These are phyloP conservation scores for Aurifilum marmelostoma DNA, from an alignment of 2,329 filamentous ascomycete species.

Conservation along the genomic window DNA sequence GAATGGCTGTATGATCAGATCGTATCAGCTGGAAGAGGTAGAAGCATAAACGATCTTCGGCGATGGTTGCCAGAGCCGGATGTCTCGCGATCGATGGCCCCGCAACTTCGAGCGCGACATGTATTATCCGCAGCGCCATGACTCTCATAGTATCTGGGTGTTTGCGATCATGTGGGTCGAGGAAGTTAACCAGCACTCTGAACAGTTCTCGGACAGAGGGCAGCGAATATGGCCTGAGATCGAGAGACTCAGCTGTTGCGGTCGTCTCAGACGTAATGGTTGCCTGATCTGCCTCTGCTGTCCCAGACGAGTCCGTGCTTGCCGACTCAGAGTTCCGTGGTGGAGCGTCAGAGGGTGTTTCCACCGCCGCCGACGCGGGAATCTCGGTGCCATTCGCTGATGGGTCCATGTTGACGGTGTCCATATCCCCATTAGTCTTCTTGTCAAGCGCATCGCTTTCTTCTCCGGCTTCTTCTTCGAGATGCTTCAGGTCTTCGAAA, in stretches of 20 bases:
- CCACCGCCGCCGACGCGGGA: conserved; percentile 30
- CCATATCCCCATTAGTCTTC: conserved; percentile 68
- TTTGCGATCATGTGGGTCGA: conserved; percentile 90
- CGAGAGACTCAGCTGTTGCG: conserved; percentile 47
- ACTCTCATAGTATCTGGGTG: conserved; percentile 95
- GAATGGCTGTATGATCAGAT: conserved; percentile 92
- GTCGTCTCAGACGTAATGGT: conserved; percentile 26
- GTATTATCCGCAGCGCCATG: conserved; percentile 95
- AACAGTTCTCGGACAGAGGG: conserved; percentile 95
- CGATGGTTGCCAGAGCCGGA: conserved; percentile 81
- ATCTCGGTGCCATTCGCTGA: conserved; percentile 62
- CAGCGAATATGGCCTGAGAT: conserved; percentile 86
- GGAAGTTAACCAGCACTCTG: conserved; percentile 86
- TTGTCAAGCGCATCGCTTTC: conserved; percentile 68
- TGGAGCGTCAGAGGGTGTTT: conserved; percentile 32
- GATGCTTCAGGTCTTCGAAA: conserved; percentile 86
- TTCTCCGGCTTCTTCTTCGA: conserved; percentile 75
- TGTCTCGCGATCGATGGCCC: conserved; percentile 94
- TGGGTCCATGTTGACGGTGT: conserved; percentile 82
- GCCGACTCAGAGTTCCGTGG: conserved; percentile 47
- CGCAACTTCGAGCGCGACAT: conserved; percentile 94
- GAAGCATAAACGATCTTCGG: conserved; percentile 90
- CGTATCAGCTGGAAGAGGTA: conserved; percentile 95
- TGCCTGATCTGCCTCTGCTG: conserved; percentile 29
- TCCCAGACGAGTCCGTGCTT: conserved; percentile 36